These are phyloP conservation scores for Leishmania mexicana DNA, from an alignment of 208 protist genomes.

Conservation along the genomic window DNA sequence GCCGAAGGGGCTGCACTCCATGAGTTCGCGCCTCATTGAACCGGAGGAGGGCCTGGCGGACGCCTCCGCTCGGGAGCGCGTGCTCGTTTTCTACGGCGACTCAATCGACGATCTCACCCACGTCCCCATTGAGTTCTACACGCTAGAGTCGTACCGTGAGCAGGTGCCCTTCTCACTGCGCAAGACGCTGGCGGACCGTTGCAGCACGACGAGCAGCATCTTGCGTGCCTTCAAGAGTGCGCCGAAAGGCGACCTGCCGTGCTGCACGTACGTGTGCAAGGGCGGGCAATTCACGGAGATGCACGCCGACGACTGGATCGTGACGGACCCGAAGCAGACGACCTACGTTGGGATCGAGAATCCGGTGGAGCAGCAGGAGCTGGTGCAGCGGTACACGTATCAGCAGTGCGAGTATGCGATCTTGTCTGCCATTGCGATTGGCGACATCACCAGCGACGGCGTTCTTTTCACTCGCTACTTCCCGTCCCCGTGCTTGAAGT, in stretches of 20 bases:
- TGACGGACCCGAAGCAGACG: conserved; percentile 63
- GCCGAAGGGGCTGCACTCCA: conserved; percentile 79
- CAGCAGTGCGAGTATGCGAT: conserved; percentile 92
- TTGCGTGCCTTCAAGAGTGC: conserved; percentile 80
- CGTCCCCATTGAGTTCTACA: conserved; percentile 94
- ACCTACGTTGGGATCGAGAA: conserved; percentile 73
- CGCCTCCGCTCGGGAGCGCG: conserved; percentile 55
- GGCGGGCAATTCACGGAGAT: conserved; percentile 90
- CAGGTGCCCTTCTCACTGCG: conserved; percentile 85
- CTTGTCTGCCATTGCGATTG: conserved; percentile 86
- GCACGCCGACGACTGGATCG: conserved; percentile 86
- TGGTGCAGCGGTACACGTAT: conserved; percentile 78
- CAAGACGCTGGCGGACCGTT: conserved; percentile 80
- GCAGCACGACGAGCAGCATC: conserved; percentile 59
- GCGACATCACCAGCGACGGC: conserved; percentile 92
- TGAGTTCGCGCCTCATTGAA: conserved; percentile 89
- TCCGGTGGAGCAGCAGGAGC: conserved; percentile 71
- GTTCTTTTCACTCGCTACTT: conserved; percentile 92
- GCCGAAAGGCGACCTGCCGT: conserved; percentile 69
- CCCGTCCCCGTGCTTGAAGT: conserved; percentile 91
- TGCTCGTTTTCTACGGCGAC: conserved; percentile 90
- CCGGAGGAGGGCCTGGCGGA: conserved; percentile 57
- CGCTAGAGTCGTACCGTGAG: conserved; percentile 92
- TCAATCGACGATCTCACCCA: conserved; percentile 78
- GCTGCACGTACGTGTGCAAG: conserved; percentile 89